Evolutionary conservation across 306 rosid genomes (phyloP), one percentile per base, ranked within the genome.

Genomic region (Inga leiocalycina): DNA sequence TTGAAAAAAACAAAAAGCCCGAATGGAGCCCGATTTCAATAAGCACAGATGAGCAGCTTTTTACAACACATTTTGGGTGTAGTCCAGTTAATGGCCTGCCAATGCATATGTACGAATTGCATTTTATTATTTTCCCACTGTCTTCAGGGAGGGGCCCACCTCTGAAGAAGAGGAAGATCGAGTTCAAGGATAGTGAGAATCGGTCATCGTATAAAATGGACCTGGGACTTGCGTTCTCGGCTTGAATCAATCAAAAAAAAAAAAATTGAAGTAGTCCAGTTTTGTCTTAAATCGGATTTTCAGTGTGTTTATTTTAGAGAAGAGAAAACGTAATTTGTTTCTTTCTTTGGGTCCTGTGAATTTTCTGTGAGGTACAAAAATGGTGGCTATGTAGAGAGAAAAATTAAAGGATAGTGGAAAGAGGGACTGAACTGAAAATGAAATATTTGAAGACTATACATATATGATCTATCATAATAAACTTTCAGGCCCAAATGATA

Each of bases 221-320:
- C 70, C 65, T 87, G 43, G 92, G 95, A 35, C 91, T 95, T 49
- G 88, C 88, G 17, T 88, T 49, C 32, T 13, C 83, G 71, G 91
- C 59, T 77, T 84, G 83, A 74, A 59, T 65, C 84, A 41, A 87
- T 88, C 27, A 24, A 27, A 79, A 17, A 81, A 43, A 43, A 48
- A 10, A 48, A 48, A 10, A 67, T 41, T n/a, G 22, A n/a, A 78
- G 70, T 43, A 78, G 70, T 90, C 66, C 88, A 75, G 84, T 87
- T 87, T 87, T 84, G 88, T 69, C 71, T 75, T 27, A 4, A 57
- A 45, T 76, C 84, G 90, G 88, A 86, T 82, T 22, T 79, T 44
- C 35, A 10, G 75, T 41, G 43, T 70, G 77, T 70, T 44, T 69
- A 32, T 46, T 32, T 75, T 57, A 57, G 65, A 51, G 37, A 80